Evolutionary conservation across 2,329 filamentous ascomycete genomes (phyloP).

Genomic region (Periconia sp.): DNA sequence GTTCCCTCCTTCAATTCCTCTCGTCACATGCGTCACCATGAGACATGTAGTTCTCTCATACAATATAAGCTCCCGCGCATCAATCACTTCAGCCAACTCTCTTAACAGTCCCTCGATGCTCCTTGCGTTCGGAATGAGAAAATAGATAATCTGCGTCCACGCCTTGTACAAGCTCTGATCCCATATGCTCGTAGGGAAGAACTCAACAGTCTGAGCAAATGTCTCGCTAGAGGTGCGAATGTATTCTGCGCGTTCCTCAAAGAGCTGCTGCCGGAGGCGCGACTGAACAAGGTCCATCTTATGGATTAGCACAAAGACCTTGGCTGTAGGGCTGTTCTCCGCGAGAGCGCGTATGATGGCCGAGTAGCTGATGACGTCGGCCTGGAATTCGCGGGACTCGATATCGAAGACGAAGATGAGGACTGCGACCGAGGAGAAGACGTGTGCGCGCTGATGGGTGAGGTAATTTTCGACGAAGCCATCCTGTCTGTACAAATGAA

Average conservation of each 20-base stretch:
- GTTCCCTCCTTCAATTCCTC: slow-evolving; percentile 75
- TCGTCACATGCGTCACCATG: slow-evolving; percentile 91
- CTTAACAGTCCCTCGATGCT: slow-evolving; percentile 87
- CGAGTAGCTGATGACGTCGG: slow-evolving; percentile 90
- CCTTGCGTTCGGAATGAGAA: slow-evolving; percentile 90
- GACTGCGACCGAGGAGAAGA: slow-evolving; percentile 95
- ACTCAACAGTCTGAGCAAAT: slow-evolving; percentile 71
- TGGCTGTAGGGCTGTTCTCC: slow-evolving; percentile 80
- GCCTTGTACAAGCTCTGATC: slow-evolving; percentile 98
- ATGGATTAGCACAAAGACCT: slow-evolving; percentile 94
- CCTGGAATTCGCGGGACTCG: slow-evolving; percentile 91
- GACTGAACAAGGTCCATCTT: slow-evolving; percentile 97
- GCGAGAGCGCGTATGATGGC: slow-evolving; percentile 87
- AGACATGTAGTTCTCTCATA: slow-evolving; percentile 97
- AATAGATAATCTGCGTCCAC: slow-evolving; percentile 98
- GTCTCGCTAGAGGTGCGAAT: slow-evolving; percentile 76
- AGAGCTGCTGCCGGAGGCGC: slow-evolving; percentile 78
- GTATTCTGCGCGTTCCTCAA: slow-evolving; percentile 79
- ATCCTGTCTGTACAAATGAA: slow-evolving; percentile 70
- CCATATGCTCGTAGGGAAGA: slow-evolving; percentile 97
- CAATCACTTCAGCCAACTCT: slow-evolving; percentile 81
- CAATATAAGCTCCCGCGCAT: slow-evolving; percentile 90
- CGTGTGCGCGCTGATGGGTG: slow-evolving; percentile 90
- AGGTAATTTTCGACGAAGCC: slow-evolving; percentile 99
- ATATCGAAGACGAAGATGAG: slow-evolving; percentile 99